These are phyloP conservation scores for Straminergon stramineum DNA, from an alignment of 225 moss, liverwort and hornwort species.

Conservation along the genomic window DNA sequence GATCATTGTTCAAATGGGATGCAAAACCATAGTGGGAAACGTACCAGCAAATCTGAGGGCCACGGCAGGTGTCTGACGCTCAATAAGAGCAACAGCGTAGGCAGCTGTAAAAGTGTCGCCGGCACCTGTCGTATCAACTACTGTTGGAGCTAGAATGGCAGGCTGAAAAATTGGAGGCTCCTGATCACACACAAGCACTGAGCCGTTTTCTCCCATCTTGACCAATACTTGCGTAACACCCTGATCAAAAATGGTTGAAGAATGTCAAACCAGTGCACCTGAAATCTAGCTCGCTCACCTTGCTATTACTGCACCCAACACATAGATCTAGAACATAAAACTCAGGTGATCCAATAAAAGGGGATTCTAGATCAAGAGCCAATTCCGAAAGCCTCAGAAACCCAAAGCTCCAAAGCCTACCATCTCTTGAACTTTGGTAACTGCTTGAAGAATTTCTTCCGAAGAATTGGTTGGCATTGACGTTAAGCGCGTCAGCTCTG, in stretches of 20 bases:
- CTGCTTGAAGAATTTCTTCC: conserved; percentile 43
- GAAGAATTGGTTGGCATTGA: conserved; percentile 32
- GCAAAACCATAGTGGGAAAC: neutral
- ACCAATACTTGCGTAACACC: conserved; percentile 81
- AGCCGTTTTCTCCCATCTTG: conserved; percentile 64
- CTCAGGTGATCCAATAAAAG: neutral
- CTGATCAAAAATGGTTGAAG: conserved; percentile 21
- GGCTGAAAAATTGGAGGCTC: conserved; percentile 37
- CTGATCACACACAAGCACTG: conserved; percentile 38
- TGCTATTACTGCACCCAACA: neutral
- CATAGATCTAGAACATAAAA: neutral
- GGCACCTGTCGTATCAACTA: conserved; percentile 90
- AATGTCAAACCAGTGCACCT: neutral
- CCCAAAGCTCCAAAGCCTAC: conserved; percentile 3
- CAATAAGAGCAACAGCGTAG: conserved; percentile 68
- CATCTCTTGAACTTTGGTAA: conserved; percentile 38
- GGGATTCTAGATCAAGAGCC: neutral
- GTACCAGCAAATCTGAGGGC: conserved; percentile 90
- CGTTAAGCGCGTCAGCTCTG: conserved; percentile 49
- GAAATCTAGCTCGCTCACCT: neutral
- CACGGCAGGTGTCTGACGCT: conserved; percentile 53
- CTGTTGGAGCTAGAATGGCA: conserved; percentile 54
- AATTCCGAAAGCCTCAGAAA: neutral
- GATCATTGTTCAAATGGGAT: neutral
- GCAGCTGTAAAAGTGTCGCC: conserved; percentile 94